Evolutionary conservation across 257 asterid species (phyloP).

Genomic region (Handroanthus guayacan): DNA sequence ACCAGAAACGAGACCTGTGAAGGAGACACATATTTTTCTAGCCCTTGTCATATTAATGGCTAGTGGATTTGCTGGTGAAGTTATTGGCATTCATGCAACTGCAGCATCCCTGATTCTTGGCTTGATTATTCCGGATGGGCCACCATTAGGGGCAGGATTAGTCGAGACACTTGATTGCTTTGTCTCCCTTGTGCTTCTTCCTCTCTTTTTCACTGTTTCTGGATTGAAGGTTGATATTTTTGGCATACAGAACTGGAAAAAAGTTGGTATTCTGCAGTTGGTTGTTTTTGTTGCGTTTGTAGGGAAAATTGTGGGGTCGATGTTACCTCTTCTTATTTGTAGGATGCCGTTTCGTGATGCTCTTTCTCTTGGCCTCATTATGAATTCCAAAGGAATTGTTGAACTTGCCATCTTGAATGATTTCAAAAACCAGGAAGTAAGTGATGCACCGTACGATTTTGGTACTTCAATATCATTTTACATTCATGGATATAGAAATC

Average conservation of each 20-base stretch:
- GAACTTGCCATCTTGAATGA: conserved; percentile 68
- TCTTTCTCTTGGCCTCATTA: conserved; percentile 71
- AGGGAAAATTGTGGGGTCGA: conserved; percentile 63
- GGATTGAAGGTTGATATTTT: conserved; percentile 64
- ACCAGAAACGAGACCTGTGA: conserved; percentile 63
- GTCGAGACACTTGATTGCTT: conserved; percentile 73
- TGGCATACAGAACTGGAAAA: conserved; percentile 45
- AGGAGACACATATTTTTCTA: conserved; percentile 49
- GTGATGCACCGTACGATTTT: conserved; percentile 16
- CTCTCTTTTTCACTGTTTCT: conserved; percentile 58
- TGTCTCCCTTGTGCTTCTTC: conserved; percentile 59
- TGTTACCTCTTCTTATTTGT: conserved; percentile 62
- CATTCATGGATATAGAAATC: conserved; percentile 2
- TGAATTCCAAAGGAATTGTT: conserved; percentile 75
- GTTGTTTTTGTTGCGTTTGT: conserved; percentile 63
- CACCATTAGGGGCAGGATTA: conserved; percentile 66
- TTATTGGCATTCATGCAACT: conserved; percentile 60
- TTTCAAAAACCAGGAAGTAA: conserved; percentile 51
- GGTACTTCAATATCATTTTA: not conserved
- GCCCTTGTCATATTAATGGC: conserved; percentile 49
- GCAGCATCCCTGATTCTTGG: conserved; percentile 59
- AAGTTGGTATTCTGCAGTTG: conserved; percentile 59
- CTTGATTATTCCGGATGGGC: conserved; percentile 70
- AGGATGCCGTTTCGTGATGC: conserved; percentile 73
- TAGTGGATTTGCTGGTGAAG: conserved; percentile 58